Base-by-base conservation (phyloP, 352 stramenopile genomes). In the Peronospora farinosa region DNA sequence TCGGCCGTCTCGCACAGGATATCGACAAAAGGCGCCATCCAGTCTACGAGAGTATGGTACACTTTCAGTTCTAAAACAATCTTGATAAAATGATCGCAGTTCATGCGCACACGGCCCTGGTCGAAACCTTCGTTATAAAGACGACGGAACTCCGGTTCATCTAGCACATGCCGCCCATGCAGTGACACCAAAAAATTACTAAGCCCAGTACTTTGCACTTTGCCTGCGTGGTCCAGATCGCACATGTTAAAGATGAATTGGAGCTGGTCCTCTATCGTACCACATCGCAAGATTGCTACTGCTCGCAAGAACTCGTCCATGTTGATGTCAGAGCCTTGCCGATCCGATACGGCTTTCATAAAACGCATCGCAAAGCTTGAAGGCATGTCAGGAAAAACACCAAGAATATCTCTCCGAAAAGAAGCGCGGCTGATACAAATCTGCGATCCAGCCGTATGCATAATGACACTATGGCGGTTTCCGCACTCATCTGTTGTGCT, bases 281-380 rank as follows among this genome's bases (percentile, higher is more conserved):
- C 84, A 28, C 78, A 81, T 15, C 72, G 63, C 42, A 92, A 57
- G 41, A 94, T 88, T 7, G 81, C 84, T 13, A 92, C 69, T 0
- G 81, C 76, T 11, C 79, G 81, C 13, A 94, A 42, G 40, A 94
- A 92, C 51, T 94, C 84, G 47, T 94, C 84, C 81, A 94, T 91
- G 36, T 88, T 89, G 55, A 94, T 89, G 52, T 94, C 84, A 0
- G 78, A 72, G 15, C 78, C 74, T 58, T 90, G 79, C 7, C 80
- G 83, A 31, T 94, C 84, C 0, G 77, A 89, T 33, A 94, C 72
- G 1, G 80, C 81, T 55, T 94, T 94, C 74, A 92, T 91, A 45
- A 94, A 89, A 2, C 84, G 71, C 78, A 94, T 91, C 7, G 81
- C 81, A 53, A 94, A 92, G 49, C 78, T 92, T 19, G 84, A 94